phyloP scores from a whole-genome alignment of 129 eudicot species.

The Chrysanthemum seticuspe region DNA sequence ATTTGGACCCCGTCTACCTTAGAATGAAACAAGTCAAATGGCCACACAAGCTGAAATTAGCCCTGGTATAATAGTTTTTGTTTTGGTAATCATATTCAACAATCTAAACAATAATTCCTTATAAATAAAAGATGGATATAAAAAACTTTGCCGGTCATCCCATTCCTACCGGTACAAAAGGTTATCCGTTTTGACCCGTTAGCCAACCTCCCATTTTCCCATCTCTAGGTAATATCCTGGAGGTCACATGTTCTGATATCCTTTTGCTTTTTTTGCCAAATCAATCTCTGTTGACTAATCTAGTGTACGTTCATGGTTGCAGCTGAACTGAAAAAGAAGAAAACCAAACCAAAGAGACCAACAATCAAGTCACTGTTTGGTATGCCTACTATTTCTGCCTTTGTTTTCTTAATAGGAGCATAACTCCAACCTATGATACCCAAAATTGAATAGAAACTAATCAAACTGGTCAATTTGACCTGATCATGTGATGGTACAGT shows the following conservation, averaged over 20 bases:
- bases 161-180: too few species aligned
- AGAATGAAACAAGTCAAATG: too few species aligned
- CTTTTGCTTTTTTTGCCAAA: neutral
- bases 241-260: neutral
- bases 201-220: neutral
- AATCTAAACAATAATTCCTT: too few species aligned
- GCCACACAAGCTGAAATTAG: too few species aligned
- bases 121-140: too few species aligned
- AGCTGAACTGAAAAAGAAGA: slow-evolving; percentile 43
- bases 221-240: neutral
- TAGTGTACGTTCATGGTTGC: slow-evolving; percentile 21
- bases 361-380: slow-evolving; percentile 41
- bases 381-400: slow-evolving; percentile 19
- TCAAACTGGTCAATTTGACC: neutral
- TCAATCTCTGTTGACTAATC: slow-evolving; percentile 18
- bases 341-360: slow-evolving; percentile 37
- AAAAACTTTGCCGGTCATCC: too few species aligned
- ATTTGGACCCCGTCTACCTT: too few species aligned
- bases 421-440: neutral
- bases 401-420: neutral
- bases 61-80: too few species aligned
- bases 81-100: too few species aligned
- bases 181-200: too few species aligned
- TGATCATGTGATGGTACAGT: neutral
- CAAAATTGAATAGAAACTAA: neutral